Percentiles rank a stretch among this genome's conserved stretches.
phyloP scores from a whole-genome alignment of 2,329 filamentous ascomycete species.

The Scedosporium dehoogii region DNA sequence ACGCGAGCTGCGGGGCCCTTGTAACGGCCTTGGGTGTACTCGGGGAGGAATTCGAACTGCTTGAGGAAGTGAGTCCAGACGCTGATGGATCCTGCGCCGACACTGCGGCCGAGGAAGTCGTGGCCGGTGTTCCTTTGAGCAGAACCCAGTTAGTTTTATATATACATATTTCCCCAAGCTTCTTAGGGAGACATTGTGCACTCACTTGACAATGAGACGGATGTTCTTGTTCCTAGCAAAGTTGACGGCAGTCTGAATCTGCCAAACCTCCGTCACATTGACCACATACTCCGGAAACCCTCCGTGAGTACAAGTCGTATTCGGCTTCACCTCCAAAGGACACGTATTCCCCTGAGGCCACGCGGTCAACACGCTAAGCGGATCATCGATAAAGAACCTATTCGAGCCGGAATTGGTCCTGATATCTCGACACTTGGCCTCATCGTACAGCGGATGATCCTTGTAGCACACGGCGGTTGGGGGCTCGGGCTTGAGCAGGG shows the following conservation, averaged over 20 bases:
- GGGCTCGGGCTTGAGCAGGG: conserved; percentile 21
- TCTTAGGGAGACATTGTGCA: background rate
- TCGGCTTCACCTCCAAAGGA: conserved; percentile 5
- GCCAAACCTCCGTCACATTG: conserved; percentile 28
- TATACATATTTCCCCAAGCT: background rate
- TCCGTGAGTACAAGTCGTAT: conserved; percentile 25
- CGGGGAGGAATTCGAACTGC: conserved; percentile 28
- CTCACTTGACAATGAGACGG: conserved; percentile 34
- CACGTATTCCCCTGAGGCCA: conserved; percentile 20
- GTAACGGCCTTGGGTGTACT: conserved; percentile 32
- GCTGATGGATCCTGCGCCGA: conserved; percentile 27
- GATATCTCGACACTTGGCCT: conserved; percentile 19
- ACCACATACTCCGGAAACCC: conserved; percentile 32
- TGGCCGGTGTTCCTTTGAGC: conserved; percentile 38
- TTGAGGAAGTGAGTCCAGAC: conserved; percentile 30
- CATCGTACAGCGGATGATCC: conserved; percentile 13
- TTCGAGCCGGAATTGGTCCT: conserved; percentile 17
- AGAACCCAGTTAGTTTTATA: background rate
- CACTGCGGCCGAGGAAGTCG: conserved; percentile 33
- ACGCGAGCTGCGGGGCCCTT: conserved; percentile 40
- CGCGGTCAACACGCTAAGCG: conserved; percentile 5
- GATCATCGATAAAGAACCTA: conserved; percentile 11
- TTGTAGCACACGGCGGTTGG: conserved; percentile 20
- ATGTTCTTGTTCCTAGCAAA: conserved; percentile 35
- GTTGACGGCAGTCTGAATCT: conserved; percentile 35